Conservation (phyloP, 2,329 filamentous ascomycete genomes). For the Coniella lustricola region DNA sequence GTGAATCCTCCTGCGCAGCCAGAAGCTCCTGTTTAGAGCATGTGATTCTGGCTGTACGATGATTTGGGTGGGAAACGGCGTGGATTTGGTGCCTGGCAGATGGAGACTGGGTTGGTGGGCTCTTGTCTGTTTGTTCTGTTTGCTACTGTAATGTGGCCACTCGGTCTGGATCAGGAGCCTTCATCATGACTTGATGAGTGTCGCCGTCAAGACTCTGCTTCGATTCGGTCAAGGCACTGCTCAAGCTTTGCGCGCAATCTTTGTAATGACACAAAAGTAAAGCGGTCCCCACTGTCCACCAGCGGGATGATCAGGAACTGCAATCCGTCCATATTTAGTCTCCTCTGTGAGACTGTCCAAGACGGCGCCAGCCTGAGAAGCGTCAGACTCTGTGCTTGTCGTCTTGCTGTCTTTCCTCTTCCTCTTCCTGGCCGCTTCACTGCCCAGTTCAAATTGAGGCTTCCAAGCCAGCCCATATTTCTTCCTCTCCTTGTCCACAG, state of each 20-base stretch:
- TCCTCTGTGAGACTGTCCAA: conserved; percentile 23
- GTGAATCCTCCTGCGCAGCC: not conserved
- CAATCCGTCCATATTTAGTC: conserved; percentile 32
- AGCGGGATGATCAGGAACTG: conserved; percentile 30
- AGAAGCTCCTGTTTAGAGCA: not conserved
- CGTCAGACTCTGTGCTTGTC: too few species aligned
- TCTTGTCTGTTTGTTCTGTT: too few species aligned
- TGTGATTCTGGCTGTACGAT: not conserved
- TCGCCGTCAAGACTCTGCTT: not conserved
- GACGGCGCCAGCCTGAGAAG: conserved; percentile 3
- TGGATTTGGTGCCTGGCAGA: not conserved
- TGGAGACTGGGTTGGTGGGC: too few species aligned
- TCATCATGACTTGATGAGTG: not conserved
- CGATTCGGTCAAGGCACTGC: too few species aligned
- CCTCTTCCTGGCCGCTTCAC: conserved; percentile 16
- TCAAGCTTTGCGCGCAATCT: conserved; percentile 19
- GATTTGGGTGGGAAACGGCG: not conserved
- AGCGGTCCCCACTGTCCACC: conserved; percentile 32
- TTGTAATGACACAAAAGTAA: conserved; percentile 32
- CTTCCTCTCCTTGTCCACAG: conserved; percentile 29
- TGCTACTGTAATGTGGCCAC: too few species aligned
- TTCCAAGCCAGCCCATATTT: conserved; percentile 26
- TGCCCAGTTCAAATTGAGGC: conserved; percentile 20
- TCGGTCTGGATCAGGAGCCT: not conserved
- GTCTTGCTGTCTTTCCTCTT: conserved; percentile 18